phyloP scores from a whole-genome alignment of 768 basidiomycete species.

The Suillus decipiens region DNA sequence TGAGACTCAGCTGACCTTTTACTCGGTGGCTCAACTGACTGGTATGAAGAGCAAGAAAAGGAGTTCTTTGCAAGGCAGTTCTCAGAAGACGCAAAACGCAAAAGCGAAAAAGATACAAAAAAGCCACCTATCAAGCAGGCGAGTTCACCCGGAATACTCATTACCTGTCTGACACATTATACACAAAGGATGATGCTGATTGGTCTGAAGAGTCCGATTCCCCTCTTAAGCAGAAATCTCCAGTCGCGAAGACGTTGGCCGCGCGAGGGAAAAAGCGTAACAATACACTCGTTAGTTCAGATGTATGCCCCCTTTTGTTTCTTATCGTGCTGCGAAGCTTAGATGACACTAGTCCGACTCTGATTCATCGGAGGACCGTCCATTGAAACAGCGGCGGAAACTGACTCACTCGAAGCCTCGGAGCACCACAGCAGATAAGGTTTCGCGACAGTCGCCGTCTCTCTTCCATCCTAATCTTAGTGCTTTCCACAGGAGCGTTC shows the following conservation, averaged over 20 bases:
- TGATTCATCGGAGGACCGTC: conserved; percentile 12
- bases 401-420: background rate
- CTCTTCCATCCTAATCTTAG: background rate
- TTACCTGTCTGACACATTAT: conserved; percentile 5
- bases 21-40: conserved; percentile 4
- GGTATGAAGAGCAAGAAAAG: conserved; percentile 40
- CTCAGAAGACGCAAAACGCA: conserved; percentile 21
- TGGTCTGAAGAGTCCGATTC: conserved; percentile 17
- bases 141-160: background rate
- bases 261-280: conserved; percentile 9
- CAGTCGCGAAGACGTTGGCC: background rate
- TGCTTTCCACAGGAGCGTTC: background rate
- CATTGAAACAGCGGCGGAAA: conserved; percentile 5
- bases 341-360: conserved; percentile 19
- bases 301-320: conserved; percentile 15
- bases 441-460: background rate
- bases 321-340: background rate
- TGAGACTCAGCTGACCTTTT: conserved; percentile 26
- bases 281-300: conserved; percentile 12
- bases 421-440: conserved; percentile 2
- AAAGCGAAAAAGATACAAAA: conserved; percentile 16
- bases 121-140: conserved; percentile 24
- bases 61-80: conserved; percentile 35
- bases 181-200: conserved; percentile 18
- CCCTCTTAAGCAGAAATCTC: background rate